Conservation (phyloP, 176 grass and related monocot genomes). For the Triticum timopheevii region DNA sequence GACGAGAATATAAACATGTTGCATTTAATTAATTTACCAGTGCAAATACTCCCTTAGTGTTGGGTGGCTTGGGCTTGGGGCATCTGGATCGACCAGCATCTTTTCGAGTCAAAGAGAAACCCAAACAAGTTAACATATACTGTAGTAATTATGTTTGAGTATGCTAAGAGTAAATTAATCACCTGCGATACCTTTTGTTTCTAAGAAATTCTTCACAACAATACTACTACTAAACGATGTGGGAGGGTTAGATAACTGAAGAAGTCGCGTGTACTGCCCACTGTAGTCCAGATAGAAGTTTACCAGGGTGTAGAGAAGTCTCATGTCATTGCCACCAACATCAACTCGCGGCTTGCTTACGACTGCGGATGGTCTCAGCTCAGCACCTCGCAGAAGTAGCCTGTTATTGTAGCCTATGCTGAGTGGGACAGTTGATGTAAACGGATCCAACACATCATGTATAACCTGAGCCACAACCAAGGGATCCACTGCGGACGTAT, state of each 20-base stretch:
- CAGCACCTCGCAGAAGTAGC: conserved; percentile 40
- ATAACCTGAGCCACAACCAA: conserved; percentile 50
- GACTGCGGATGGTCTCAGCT: conserved; percentile 59
- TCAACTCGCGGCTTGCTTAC: conserved; percentile 52
- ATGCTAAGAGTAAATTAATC: too few relatives aligned
- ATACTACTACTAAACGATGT: too few relatives aligned
- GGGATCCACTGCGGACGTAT: conserved; percentile 23
- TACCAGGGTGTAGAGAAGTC: neutral
- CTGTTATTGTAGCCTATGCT: conserved; percentile 53
- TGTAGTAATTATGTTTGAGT: too few relatives aligned
- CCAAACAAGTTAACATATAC: conserved; percentile 7
- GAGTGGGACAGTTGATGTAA: conserved; percentile 42
- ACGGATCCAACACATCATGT: conserved; percentile 67
- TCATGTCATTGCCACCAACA: conserved; percentile 58
- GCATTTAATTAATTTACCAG: conserved; percentile 44
- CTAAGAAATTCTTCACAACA: too few relatives aligned
- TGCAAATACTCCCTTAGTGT: conserved; percentile 80
- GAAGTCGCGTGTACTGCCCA: too few relatives aligned
- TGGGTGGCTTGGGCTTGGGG: conserved; percentile 67
- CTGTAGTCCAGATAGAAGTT: too few relatives aligned
- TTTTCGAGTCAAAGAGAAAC: conserved; percentile 25
- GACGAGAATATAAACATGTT: neutral
- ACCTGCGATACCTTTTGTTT: too few relatives aligned
- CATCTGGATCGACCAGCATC: conserved; percentile 78
- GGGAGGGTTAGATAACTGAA: too few relatives aligned